Percentiles rank a stretch among this genome's conserved stretches.
These are phyloP conservation scores for Podospora comata DNA, from an alignment of 495 filamentous ascomycete species.

Conservation along the genomic window DNA sequence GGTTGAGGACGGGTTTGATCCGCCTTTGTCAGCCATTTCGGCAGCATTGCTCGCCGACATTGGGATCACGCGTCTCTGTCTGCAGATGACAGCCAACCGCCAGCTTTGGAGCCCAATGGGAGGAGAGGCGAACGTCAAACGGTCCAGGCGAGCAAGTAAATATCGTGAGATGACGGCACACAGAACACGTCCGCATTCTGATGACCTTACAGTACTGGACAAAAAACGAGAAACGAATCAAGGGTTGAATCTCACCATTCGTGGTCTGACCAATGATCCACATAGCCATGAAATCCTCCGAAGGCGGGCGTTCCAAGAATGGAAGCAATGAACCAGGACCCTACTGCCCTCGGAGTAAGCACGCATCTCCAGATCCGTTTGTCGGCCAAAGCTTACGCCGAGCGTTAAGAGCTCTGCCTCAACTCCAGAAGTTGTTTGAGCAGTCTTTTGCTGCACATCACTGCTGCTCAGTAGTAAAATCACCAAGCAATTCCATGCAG, in stretches of 20 bases:
- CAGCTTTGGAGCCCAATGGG: background rate
- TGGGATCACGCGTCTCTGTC: background rate
- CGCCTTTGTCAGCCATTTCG: background rate
- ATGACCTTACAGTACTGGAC: background rate
- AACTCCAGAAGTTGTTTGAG: background rate
- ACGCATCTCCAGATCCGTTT: background rate
- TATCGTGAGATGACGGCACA: background rate
- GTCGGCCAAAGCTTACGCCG: background rate
- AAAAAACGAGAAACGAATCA: background rate
- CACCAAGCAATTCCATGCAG: too few relatives aligned
- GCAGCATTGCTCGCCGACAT: background rate
- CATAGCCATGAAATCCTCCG: background rate
- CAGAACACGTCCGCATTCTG: background rate
- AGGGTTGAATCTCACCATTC: background rate
- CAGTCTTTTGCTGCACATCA: background rate
- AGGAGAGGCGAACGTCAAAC: background rate
- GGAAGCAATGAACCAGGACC: background rate
- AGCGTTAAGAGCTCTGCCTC: background rate
- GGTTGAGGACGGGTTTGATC: background rate
- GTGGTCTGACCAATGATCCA: background rate
- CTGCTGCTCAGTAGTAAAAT: background rate
- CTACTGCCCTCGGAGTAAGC: background rate
- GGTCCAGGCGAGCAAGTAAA: background rate
- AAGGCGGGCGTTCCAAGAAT: background rate
- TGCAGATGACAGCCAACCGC: background rate